Percentiles rank a stretch among this genome's conserved stretches.
Conservation (phyloP, 1,284 basidiomycete species). For the Bjerkandera adusta region DNA sequence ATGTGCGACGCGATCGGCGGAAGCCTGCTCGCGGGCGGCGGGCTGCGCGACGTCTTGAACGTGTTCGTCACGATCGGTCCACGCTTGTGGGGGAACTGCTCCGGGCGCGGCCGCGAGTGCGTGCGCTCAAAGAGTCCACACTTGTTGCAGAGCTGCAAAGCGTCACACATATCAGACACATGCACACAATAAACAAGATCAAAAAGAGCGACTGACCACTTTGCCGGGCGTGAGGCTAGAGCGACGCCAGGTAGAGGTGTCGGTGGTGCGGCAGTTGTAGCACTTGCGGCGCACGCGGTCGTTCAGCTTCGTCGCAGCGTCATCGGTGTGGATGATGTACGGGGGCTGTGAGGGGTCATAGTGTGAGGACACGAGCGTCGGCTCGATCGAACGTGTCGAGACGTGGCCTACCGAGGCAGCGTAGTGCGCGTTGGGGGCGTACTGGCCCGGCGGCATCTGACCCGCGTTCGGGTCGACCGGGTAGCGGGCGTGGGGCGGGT, state of each 20-base stretch:
- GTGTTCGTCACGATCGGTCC: conserved; percentile 54
- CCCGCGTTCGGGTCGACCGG: conserved; percentile 17
- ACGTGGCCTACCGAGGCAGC: conserved; percentile 19
- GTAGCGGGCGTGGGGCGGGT: conserved; percentile 19
- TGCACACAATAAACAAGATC: not conserved
- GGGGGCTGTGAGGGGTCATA: conserved; percentile 36
- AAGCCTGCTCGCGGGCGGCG: conserved; percentile 34
- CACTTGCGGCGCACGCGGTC: conserved; percentile 72
- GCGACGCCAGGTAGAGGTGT: conserved; percentile 78
- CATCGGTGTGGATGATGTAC: conserved; percentile 61
- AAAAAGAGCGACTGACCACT: conserved; percentile 52
- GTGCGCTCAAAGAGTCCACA: conserved; percentile 82
- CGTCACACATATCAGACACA: too few species aligned
- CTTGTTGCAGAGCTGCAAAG: conserved; percentile 75
- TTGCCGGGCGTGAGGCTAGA: conserved; percentile 77
- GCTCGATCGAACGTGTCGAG: conserved; percentile 26
- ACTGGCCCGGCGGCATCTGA: conserved; percentile 16
- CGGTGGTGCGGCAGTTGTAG: conserved; percentile 83
- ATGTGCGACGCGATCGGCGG: conserved; percentile 24
- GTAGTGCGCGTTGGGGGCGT: conserved; percentile 25
- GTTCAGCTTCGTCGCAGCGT: conserved; percentile 73
- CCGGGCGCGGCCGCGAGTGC: conserved; percentile 73
- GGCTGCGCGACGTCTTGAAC: conserved; percentile 28
- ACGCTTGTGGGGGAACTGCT: conserved; percentile 78
- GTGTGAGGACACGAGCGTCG: conserved; percentile 26